phyloP scores from a whole-genome alignment of 495 filamentous ascomycete genomes.

The Schizothecium vesticola region DNA sequence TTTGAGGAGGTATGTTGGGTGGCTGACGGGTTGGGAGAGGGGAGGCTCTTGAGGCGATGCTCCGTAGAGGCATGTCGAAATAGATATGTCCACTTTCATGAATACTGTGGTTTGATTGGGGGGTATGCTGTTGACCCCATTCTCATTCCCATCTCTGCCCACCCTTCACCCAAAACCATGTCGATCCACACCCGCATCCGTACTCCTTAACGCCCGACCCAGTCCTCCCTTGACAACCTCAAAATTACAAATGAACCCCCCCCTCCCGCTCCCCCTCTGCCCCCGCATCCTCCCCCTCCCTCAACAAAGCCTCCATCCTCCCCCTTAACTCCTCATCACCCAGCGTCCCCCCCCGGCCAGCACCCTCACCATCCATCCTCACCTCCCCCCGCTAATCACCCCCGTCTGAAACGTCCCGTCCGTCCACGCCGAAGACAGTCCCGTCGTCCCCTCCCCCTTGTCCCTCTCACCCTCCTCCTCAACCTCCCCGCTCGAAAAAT shows the following conservation, averaged over 20 bases:
- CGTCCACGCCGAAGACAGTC: constrained; percentile 36
- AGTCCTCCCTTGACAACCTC: not conserved
- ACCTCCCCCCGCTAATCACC: constrained; percentile 36
- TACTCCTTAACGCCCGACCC: not conserved
- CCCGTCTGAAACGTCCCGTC: constrained; percentile 54
- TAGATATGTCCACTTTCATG: not conserved
- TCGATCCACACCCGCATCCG: not conserved
- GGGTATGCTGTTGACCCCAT: not conserved
- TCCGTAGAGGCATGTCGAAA: not conserved
- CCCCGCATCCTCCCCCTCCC: constrained; percentile 22
- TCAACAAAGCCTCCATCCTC: constrained; percentile 41
- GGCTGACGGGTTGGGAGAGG: not conserved
- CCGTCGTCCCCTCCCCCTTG: constrained; percentile 8
- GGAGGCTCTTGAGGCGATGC: not conserved
- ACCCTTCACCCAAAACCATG: not conserved
- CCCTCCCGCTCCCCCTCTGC: constrained; percentile 48
- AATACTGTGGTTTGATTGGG: not conserved
- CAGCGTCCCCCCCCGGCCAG: constrained; percentile 25
- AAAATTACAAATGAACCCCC: constrained; percentile 62
- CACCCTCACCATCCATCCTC: constrained; percentile 25
- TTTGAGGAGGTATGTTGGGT: not conserved
- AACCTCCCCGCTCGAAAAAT: constrained; percentile 35
- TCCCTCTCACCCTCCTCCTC: constrained; percentile 6
- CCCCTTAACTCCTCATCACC: constrained; percentile 44
- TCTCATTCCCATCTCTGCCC: not conserved